Evolutionary conservation across 176 grass and related monocot genomes (phyloP).

Genomic region (Paspalum vaginatum): DNA sequence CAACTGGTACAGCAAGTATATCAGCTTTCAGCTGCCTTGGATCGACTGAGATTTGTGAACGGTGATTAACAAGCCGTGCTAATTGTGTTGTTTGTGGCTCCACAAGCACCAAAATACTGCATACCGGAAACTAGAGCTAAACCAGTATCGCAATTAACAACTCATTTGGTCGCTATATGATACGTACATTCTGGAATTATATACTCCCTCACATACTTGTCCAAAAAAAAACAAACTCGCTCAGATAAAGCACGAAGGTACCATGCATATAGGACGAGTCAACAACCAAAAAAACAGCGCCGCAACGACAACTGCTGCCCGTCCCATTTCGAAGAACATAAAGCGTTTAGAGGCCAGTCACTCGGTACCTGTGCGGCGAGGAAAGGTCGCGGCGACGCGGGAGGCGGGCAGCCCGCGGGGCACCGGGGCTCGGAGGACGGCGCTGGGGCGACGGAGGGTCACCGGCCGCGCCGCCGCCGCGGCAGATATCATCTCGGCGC

Average conservation of each 20-base stretch:
- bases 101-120: not conserved
- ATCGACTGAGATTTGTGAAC: not conserved
- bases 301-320: not conserved
- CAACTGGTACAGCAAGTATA: not conserved
- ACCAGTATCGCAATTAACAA: not conserved
- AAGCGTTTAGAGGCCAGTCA: not conserved
- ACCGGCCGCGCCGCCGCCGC: not conserved
- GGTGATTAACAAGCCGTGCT: not conserved
- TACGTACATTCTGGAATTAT: not conserved
- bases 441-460: not conserved
- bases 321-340: not conserved
- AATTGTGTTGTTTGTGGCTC: not conserved
- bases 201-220: not conserved
- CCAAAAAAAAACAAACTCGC: not conserved
- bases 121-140: not conserved
- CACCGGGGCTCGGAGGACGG: not conserved
- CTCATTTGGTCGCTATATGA: not conserved
- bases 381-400: constrained; percentile 8
- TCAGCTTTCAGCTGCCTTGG: not conserved
- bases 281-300: not conserved
- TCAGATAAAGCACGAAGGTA: not conserved
- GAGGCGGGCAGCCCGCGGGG: not conserved
- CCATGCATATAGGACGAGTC: not conserved
- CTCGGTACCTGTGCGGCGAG: constrained; percentile 20
- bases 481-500: constrained; percentile 1